phyloP scores from a whole-genome alignment of 441 rosid species.

The Arabidopsis lyrata region DNA sequence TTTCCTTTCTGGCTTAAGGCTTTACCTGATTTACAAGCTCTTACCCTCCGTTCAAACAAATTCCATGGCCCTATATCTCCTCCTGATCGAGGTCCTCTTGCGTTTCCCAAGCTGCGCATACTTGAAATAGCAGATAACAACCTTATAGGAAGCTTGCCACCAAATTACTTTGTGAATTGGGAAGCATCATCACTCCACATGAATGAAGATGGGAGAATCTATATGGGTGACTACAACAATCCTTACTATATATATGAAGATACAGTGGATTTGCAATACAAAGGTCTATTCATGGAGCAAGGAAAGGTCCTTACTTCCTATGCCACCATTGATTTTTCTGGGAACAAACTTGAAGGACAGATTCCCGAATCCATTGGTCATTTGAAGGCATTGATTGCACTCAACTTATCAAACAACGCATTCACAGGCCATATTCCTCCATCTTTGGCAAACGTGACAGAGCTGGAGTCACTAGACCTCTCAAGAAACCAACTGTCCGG shows the following conservation, averaged over 20 bases:
- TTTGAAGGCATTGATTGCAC: conserved; percentile 38
- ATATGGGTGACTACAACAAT: conserved; percentile 36
- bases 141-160: conserved; percentile 24
- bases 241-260: conserved; percentile 49
- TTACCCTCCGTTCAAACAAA: conserved; percentile 54
- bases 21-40: conserved; percentile 50
- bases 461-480: conserved; percentile 59
- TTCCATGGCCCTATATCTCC: conserved; percentile 53
- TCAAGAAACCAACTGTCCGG: conserved; percentile 43
- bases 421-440: conserved; percentile 45
- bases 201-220: conserved; percentile 24
- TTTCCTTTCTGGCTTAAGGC: conserved; percentile 63
- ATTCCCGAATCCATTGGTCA: conserved; percentile 50
- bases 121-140: conserved; percentile 54
- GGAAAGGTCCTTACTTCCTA: conserved; percentile 54
- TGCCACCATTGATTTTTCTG: conserved; percentile 52
- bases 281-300: conserved; percentile 54
- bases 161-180: conserved; percentile 48
- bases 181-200: conserved; percentile 44
- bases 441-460: conserved; percentile 24
- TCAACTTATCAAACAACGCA: conserved; percentile 51
- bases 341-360: conserved; percentile 47
- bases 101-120: conserved; percentile 63
- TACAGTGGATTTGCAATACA: conserved; percentile 51
- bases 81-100: background rate